Conservation (phyloP, 805 yeast species). For the Ogataea haglerorum region DNA sequence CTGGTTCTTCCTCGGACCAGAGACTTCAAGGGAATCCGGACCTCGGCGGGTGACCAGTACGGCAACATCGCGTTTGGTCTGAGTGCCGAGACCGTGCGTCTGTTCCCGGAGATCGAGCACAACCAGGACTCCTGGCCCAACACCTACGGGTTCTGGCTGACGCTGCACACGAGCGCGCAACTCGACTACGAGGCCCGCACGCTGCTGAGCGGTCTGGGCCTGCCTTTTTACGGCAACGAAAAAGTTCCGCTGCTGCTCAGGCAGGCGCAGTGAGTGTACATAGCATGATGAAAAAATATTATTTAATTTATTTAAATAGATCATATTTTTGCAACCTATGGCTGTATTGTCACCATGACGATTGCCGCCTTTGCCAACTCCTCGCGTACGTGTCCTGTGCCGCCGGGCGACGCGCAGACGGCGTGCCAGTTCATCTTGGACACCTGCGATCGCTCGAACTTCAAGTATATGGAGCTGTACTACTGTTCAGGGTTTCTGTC, state of each 20-base stretch:
- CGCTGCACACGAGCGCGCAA: slow-evolving; percentile 84
- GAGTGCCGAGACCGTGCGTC: slow-evolving; percentile 67
- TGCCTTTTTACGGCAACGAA: slow-evolving; percentile 67
- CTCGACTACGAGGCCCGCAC: slow-evolving; percentile 87
- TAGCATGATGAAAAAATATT: slow-evolving; percentile 3
- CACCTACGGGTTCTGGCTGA: slow-evolving; percentile 81
- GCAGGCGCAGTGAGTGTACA: slow-evolving; percentile 15
- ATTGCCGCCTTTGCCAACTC: slow-evolving; percentile 2
- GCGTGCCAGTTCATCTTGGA: slow-evolving; percentile 21
- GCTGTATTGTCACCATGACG: neutral
- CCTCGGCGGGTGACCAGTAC: slow-evolving; percentile 72
- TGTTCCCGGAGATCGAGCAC: slow-evolving; percentile 91
- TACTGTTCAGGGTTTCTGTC: slow-evolving; percentile 22
- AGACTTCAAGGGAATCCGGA: slow-evolving; percentile 76
- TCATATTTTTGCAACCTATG: neutral
- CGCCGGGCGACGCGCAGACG: slow-evolving; percentile 5
- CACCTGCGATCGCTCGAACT: slow-evolving; percentile 19
- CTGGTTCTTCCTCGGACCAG: slow-evolving; percentile 90
- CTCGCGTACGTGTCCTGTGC: slow-evolving; percentile 3
- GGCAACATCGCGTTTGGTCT: slow-evolving; percentile 89
- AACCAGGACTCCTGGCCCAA: slow-evolving; percentile 88
- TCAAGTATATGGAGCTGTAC: slow-evolving; percentile 24
- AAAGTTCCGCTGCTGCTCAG: slow-evolving; percentile 34
- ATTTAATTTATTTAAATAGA: neutral
- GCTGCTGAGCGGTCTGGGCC: slow-evolving; percentile 73